Evolutionary conservation across 2,329 filamentous ascomycete genomes (phyloP).

Genomic region (Aspergillus quadricinctus): DNA sequence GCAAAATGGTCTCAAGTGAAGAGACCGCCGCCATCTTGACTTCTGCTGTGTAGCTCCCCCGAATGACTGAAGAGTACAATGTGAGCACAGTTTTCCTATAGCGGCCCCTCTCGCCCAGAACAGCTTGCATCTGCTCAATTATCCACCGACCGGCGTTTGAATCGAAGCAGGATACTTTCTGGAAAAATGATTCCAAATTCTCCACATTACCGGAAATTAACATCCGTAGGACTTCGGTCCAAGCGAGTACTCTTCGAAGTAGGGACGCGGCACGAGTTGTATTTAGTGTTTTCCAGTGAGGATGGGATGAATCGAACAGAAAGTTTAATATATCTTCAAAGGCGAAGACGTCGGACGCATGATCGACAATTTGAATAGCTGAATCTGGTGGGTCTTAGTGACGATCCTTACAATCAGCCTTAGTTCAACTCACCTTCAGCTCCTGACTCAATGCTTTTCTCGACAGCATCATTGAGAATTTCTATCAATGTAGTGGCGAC

Average conservation of each 20-base stretch:
- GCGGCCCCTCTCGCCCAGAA: constrained; percentile 16
- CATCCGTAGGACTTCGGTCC: constrained; percentile 25
- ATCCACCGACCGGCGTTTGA: constrained; percentile 34
- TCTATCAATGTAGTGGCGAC: constrained; percentile 34
- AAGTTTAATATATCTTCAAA: constrained; percentile 25
- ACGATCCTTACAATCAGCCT: not conserved
- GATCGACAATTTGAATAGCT: constrained; percentile 16
- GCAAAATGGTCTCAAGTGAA: constrained; percentile 32
- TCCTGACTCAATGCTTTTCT: constrained; percentile 27
- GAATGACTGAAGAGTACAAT: constrained; percentile 30
- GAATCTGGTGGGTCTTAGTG: constrained; percentile 16
- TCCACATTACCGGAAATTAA: constrained; percentile 16
- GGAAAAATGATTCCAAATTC: constrained; percentile 19
- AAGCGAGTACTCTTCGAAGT: constrained; percentile 32
- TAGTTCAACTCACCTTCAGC: constrained; percentile 23
- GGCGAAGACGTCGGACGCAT: constrained; percentile 21
- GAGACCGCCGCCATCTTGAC: constrained; percentile 27
- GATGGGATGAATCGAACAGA: constrained; percentile 22
- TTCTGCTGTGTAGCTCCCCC: constrained; percentile 19
- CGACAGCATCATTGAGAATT: constrained; percentile 33
- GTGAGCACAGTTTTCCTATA: constrained; percentile 21
- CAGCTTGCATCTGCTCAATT: constrained; percentile 26
- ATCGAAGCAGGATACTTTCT: constrained; percentile 26
- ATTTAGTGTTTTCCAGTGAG: constrained; percentile 24
- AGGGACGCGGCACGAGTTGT: constrained; percentile 31